Evolutionary conservation across 1,284 basidiomycete species (phyloP).

Genomic region (Tilletia setariae): DNA sequence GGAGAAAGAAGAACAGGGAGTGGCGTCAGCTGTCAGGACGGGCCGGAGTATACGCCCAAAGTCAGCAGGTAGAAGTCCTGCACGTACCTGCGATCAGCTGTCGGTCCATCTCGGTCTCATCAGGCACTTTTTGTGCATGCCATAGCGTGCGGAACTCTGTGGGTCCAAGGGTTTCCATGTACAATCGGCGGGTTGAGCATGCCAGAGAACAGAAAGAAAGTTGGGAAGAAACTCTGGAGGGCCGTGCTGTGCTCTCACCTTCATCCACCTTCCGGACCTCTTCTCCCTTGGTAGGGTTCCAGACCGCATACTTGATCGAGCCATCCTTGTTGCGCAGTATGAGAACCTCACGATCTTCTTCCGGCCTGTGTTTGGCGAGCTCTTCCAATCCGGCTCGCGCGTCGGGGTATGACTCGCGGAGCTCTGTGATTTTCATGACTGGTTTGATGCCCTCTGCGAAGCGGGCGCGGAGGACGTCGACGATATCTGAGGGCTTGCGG

Average conservation of each 20-base stretch:
- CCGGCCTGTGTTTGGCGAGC: slow-evolving; percentile 34
- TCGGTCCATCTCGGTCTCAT: slow-evolving; percentile 73
- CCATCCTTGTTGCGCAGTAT: slow-evolving; percentile 79
- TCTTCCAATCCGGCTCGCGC: slow-evolving; percentile 57
- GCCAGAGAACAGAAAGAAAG: background rate
- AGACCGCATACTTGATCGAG: slow-evolving; percentile 71
- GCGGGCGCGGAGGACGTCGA: slow-evolving; percentile 65
- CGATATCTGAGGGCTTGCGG: slow-evolving; percentile 72
- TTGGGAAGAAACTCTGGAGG: background rate
- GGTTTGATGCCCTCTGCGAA: slow-evolving; percentile 13
- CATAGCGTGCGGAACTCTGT: slow-evolving; percentile 81
- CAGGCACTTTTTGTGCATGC: slow-evolving; percentile 77
- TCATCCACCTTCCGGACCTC: slow-evolving; percentile 73
- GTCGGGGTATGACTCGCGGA: slow-evolving; percentile 86
- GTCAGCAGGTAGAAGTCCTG: slow-evolving; percentile 15
- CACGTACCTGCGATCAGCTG: slow-evolving; percentile 67
- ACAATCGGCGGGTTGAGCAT: too few species aligned
- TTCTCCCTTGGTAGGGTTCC: slow-evolving; percentile 77
- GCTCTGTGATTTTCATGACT: slow-evolving; percentile 74
- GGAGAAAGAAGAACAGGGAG: background rate
- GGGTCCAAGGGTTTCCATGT: background rate
- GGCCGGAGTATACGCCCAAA: too few species aligned
- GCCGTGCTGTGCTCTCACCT: slow-evolving; percentile 60
- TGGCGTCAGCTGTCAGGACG: background rate
- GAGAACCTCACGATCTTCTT: slow-evolving; percentile 79